Percentiles rank a stretch among this genome's conserved stretches.
phyloP scores from a whole-genome alignment of 768 basidiomycete genomes.

The Amanita subjunquillea region DNA sequence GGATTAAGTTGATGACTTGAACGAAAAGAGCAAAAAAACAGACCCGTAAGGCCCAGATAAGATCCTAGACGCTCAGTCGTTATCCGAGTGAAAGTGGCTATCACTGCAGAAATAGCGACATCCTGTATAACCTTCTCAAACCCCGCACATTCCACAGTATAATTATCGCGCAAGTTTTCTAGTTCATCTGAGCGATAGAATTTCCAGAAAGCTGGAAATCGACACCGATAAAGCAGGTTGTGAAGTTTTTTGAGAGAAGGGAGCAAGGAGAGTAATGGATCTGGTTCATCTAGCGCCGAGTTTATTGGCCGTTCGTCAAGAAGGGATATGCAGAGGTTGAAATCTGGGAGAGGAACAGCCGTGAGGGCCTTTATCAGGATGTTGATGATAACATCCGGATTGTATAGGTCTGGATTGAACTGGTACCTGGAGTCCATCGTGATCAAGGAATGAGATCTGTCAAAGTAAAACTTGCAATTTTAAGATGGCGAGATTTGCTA shows the following conservation, averaged over 20 bases:
- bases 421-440: slow-evolving; percentile 58
- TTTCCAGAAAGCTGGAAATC: slow-evolving; percentile 82
- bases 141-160: slow-evolving; percentile 73
- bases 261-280: slow-evolving; percentile 65
- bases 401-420: slow-evolving; percentile 90
- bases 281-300: slow-evolving; percentile 61
- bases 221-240: slow-evolving; percentile 69
- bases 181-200: slow-evolving; percentile 61
- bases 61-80: slow-evolving; percentile 53
- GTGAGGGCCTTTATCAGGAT: slow-evolving; percentile 89
- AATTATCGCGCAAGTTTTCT: slow-evolving; percentile 71
- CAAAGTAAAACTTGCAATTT: slow-evolving; percentile 54
- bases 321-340: slow-evolving; percentile 90
- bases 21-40: slow-evolving; percentile 5
- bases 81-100: slow-evolving; percentile 71
- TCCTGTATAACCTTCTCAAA: slow-evolving; percentile 79
- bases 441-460: background rate
- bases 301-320: slow-evolving; percentile 61
- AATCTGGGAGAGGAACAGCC: slow-evolving; percentile 81
- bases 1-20: background rate
- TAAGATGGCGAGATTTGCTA: slow-evolving; percentile 90
- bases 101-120: slow-evolving; percentile 69
- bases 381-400: slow-evolving; percentile 88
- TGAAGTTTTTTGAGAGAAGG: slow-evolving; percentile 60
- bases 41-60: slow-evolving; percentile 63